phyloP scores from a whole-genome alignment of 2,329 filamentous ascomycete genomes.

The Elsinoe batatas region DNA sequence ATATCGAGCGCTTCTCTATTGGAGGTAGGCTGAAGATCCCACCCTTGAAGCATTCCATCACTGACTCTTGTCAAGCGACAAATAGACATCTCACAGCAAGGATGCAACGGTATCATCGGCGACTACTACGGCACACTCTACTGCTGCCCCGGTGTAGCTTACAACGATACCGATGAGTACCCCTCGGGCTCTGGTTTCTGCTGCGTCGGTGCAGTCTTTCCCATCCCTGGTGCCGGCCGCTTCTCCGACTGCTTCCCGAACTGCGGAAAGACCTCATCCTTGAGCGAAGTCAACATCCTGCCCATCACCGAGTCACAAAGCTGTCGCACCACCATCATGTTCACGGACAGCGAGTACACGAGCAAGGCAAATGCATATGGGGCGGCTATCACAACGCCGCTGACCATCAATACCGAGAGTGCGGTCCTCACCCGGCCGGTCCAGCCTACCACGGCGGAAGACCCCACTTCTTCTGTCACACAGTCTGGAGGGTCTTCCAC shows the following conservation, averaged over 20 bases:
- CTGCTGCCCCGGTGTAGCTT: conserved; percentile 9
- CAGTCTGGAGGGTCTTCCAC: neutral
- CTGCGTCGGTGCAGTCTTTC: conserved; percentile 1
- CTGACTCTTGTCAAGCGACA: neutral
- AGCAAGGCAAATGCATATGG: conserved; percentile 10
- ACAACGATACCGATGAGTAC: conserved; percentile 2
- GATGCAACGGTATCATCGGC: conserved; percentile 8
- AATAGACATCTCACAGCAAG: conserved; percentile 7
- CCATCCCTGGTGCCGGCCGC: neutral
- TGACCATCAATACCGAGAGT: neutral
- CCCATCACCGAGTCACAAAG: conserved; percentile 3
- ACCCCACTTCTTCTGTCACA: neutral
- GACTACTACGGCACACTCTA: conserved; percentile 7
- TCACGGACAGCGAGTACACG: conserved; percentile 8
- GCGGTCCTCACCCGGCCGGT: neutral
- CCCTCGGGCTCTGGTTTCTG: conserved; percentile 1
- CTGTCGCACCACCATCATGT: conserved; percentile 11
- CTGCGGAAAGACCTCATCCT: neutral
- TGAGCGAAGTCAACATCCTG: conserved; percentile 1
- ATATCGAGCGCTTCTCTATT: neutral
- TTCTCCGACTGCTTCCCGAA: conserved; percentile 13
- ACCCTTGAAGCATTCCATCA: neutral
- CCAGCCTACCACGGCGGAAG: neutral
- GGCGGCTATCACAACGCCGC: neutral
- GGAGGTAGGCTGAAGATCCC: neutral